Evolutionary conservation across 257 asterid species (phyloP), one percentile per base, ranked within the genome.

Genomic region (Apocynum venetum): DNA sequence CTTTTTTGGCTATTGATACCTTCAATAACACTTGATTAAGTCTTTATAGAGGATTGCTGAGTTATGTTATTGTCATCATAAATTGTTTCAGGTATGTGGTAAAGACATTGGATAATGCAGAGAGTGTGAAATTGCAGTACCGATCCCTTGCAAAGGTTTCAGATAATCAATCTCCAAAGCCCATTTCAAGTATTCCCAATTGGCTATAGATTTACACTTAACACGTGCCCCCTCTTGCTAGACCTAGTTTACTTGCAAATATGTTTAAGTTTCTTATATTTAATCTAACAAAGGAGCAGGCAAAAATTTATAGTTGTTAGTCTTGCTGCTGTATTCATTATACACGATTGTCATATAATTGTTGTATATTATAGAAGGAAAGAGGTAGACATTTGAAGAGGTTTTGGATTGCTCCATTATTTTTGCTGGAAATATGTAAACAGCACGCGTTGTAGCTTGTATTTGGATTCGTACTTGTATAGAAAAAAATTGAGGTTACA

Each of bases 91-190:
- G 99, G 98, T 96, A 91, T 5, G 99, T 96, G 17, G 98, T 96
- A 25, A 96, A 96, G 92, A 96, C 99, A 25, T 59, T 96, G 88
- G 99, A 96, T 85, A 96, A 90, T 85, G 98, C 99, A 66, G 99
- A 96, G 88, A 93, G 97, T 49, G 97, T 96, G 85, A 93, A 96
- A 85, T 81, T 96, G 87, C 99, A 96, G 76, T 96, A 96, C 77
- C 97, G 97, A 3, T 93, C 98, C 68, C 89, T 96, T 38, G 92
- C 94, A 74, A 96, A 89, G 81, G 90, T 89, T 72, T 49, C 91
- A 7, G 94, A 90, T 20, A 81, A 77, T 63, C 83, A 78, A 70
- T 85, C 93, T 67, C 74, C 86, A 4, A 91, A 88, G 80, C 86
- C 89, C 43, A 83, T 81, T 68, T 85, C 93, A 4, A 79, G 81